These are phyloP conservation scores for Cladobotryum mycophilum DNA, from an alignment of 2,329 filamentous ascomycete species.

Conservation along the genomic window DNA sequence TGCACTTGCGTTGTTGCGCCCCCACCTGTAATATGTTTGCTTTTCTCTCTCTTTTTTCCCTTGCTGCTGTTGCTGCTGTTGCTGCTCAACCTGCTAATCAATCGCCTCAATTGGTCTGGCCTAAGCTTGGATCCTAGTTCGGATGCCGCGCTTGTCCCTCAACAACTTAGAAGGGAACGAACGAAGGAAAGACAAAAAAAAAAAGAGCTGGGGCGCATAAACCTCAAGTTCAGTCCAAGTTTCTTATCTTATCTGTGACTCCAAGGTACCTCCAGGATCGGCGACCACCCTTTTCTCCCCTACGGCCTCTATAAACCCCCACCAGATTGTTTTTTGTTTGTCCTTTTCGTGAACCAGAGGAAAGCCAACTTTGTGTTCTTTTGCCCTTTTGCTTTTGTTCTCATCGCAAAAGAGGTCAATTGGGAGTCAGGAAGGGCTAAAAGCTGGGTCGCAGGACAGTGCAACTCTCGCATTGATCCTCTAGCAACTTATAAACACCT, in stretches of 20 bases:
- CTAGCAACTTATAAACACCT: slow-evolving; percentile 15
- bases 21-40: too few species aligned
- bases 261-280: slow-evolving; percentile 7
- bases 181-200: background rate
- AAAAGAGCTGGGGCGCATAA: background rate
- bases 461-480: slow-evolving; percentile 30
- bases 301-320: slow-evolving; percentile 7
- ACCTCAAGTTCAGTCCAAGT: too few species aligned
- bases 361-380: slow-evolving; percentile 5
- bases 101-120: too few species aligned
- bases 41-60: too few species aligned
- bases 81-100: too few species aligned
- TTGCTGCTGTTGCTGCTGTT: too few species aligned
- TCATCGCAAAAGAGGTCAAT: slow-evolving; percentile 22
- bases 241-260: slow-evolving; percentile 12
- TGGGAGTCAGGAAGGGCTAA: slow-evolving; percentile 23
- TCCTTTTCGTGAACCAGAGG: background rate
- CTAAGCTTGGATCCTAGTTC: too few species aligned
- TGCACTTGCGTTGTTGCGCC: too few species aligned
- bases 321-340: slow-evolving; percentile 6
- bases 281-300: slow-evolving; percentile 2
- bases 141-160: too few species aligned
- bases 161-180: too few species aligned
- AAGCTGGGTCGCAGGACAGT: slow-evolving; percentile 30
- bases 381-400: slow-evolving; percentile 15